Evolutionary conservation across 1,284 basidiomycete genomes (phyloP).

Genomic region (Ceratobasidium sp.): DNA sequence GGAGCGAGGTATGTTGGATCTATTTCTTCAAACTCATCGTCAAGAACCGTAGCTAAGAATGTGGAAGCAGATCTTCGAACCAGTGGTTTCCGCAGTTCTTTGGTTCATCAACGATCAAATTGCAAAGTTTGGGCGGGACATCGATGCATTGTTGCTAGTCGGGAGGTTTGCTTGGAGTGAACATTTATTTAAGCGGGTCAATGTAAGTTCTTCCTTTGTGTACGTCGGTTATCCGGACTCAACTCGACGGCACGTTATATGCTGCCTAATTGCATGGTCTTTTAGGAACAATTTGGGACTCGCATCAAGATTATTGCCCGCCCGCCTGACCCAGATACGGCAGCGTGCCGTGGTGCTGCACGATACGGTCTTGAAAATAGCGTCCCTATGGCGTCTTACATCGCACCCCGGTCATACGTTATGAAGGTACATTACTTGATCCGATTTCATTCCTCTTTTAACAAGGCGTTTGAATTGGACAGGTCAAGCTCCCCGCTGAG

Average conservation of each 20-base stretch:
- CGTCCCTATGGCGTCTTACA: not conserved
- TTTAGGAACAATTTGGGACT: slow-evolving; percentile 70
- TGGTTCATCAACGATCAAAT: slow-evolving; percentile 79
- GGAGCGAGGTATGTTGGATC: slow-evolving; percentile 71
- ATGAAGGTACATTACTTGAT: slow-evolving; percentile 69
- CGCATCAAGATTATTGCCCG: slow-evolving; percentile 76
- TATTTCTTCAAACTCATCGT: not conserved
- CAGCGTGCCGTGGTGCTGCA: slow-evolving; percentile 58
- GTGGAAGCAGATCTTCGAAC: not conserved
- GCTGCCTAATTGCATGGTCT: not conserved
- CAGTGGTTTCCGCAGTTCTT: slow-evolving; percentile 64
- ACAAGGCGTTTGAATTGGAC: slow-evolving; percentile 1
- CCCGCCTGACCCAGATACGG: slow-evolving; percentile 82
- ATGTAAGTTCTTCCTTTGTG: not conserved
- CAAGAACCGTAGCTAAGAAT: not conserved
- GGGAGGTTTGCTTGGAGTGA: slow-evolving; percentile 86
- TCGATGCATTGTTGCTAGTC: slow-evolving; percentile 82
- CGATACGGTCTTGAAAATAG: not conserved
- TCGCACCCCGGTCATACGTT: slow-evolving; percentile 51
- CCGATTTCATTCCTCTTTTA: not conserved
- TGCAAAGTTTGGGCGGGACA: slow-evolving; percentile 67
- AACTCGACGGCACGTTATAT: no score
- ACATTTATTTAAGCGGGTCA: slow-evolving; percentile 69
- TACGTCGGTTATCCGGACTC: no score
- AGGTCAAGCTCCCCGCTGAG: slow-evolving; percentile 86